A percentile compares a stretch with the other conserved stretches of the same genome.
Evolutionary conservation across 371 early-diverging fungal genomes (phyloP).

Genomic region (Homolaphlyctis polyrhiza): DNA sequence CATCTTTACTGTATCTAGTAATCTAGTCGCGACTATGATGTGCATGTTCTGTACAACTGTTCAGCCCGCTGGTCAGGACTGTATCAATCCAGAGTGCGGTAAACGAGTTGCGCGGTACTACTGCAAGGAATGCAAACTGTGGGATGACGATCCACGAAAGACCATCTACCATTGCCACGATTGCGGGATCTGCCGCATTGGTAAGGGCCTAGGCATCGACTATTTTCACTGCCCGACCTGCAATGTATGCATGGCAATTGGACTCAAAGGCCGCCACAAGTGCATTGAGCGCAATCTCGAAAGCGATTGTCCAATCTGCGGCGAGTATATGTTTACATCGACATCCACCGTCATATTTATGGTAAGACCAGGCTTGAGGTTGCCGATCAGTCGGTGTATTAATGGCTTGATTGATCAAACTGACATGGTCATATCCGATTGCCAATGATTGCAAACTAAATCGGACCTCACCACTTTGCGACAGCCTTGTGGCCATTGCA

Average conservation of each 20-base stretch:
- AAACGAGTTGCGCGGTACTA: slow-evolving; percentile 72
- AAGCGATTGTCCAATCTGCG: slow-evolving; percentile 96
- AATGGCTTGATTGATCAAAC: slow-evolving; percentile 2
- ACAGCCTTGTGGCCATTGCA: slow-evolving; percentile 92
- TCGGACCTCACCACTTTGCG: neutral
- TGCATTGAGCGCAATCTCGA: slow-evolving; percentile 92
- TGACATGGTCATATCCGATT: too few species aligned
- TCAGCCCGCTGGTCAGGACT: slow-evolving; percentile 78
- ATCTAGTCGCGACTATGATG: slow-evolving; percentile 78
- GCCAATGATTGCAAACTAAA: too few species aligned
- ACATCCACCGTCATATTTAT: slow-evolving; percentile 79
- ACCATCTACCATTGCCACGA: slow-evolving; percentile 78
- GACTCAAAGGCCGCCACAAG: slow-evolving; percentile 74
- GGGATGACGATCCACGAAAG: slow-evolving; percentile 81
- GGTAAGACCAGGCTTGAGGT: slow-evolving; percentile 44
- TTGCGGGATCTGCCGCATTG: slow-evolving; percentile 93
- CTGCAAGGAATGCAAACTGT: slow-evolving; percentile 90
- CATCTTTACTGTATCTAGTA: slow-evolving; percentile 17
- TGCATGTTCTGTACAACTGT: slow-evolving; percentile 86
- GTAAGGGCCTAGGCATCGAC: slow-evolving; percentile 71
- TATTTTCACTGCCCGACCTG: slow-evolving; percentile 95
- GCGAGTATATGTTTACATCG: slow-evolving; percentile 90
- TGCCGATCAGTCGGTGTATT: neutral
- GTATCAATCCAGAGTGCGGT: slow-evolving; percentile 61
- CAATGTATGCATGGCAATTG: slow-evolving; percentile 84